These are phyloP conservation scores for Diaporthe helianthi DNA, from an alignment of 2,329 filamentous ascomycete genomes.

Conservation along the genomic window DNA sequence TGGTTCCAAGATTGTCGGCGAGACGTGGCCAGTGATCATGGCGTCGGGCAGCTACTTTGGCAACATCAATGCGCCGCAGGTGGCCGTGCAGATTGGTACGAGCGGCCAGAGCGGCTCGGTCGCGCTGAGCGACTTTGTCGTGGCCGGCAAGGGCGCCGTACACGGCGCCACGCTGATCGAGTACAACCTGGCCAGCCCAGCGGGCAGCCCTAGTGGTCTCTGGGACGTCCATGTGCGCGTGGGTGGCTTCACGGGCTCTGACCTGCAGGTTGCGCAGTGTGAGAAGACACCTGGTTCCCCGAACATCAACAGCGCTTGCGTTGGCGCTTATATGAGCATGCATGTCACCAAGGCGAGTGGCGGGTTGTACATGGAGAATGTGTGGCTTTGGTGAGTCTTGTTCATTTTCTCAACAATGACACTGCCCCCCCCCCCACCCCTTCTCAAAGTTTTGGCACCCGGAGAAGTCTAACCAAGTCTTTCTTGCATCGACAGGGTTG, in stretches of 20 bases:
- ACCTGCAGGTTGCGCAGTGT: conserved; percentile 72
- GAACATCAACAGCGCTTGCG: conserved; percentile 42
- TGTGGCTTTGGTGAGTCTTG: conserved; percentile 54
- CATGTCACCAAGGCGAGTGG: conserved; percentile 47
- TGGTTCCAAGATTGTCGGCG: conserved; percentile 61
- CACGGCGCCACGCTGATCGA: conserved; percentile 74
- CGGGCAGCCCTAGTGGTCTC: conserved; percentile 55
- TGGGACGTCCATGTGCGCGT: conserved; percentile 82
- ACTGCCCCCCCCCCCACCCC: too few relatives aligned
- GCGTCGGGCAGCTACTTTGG: conserved; percentile 64
- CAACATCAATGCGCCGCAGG: conserved; percentile 64
- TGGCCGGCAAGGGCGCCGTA: conserved; percentile 71
- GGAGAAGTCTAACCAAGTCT: neutral
- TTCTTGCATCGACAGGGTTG: conserved; percentile 35
- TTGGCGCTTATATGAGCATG: conserved; percentile 50
- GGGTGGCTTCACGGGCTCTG: conserved; percentile 72
- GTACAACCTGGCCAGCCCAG: conserved; percentile 67
- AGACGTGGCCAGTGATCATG: conserved; percentile 59
- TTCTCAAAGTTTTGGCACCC: too few relatives aligned
- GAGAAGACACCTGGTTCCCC: conserved; percentile 55
- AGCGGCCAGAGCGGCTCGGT: conserved; percentile 68
- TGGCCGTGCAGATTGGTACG: conserved; percentile 66
- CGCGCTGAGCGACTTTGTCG: conserved; percentile 75
- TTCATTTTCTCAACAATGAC: too few relatives aligned
- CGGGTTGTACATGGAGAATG: conserved; percentile 54